Base-by-base conservation (phyloP, 2,329 filamentous ascomycete species). In the Madurella mycetomatis region DNA sequence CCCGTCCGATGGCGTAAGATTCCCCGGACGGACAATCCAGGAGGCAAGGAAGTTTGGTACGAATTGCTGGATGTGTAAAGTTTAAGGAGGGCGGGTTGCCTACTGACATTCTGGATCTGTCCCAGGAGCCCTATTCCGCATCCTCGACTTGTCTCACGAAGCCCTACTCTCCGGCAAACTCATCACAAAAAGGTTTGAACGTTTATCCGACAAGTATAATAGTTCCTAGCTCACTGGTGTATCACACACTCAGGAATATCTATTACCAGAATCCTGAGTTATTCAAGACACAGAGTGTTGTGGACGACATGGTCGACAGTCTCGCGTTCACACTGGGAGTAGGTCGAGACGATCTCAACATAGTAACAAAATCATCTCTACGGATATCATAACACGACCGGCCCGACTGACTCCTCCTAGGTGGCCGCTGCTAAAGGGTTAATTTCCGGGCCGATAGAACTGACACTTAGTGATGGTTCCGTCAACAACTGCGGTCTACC, bases 191-290 rank as follows among this genome's bases (percentile, higher is more conserved):
- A 81, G 84, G 83, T 85, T 48, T 42, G 69, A 43, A 42, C 11
- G 19, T 13, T n/a, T 32, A 3, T 37, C 11, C 11, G 2, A 9
- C 34, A 15, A 37, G 4, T 37, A 2, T 4, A 11, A 11, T 5
- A 15, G 11, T 37, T 15, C 9, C 13, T 37, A 25, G 7, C 25
- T 37, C 11, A 9, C 34, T 12, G 34, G 34, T 37, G 11, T 9
- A 54, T 66, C 18, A 64, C 32, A 5, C 16, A 1, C 30, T 4
- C n/a, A 92, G 89, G 57, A 88, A 89, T 64, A 84, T 95, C 4
- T 95, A 86, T 68, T 95, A 95, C 66, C 83, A 88, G 62, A 80
- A 91, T 60, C 82, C 85, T 4, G 78, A 83, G 9, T 73, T 95
- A 0, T 95, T 94, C 64, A 76, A 78, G 17, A 84, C 76, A 47